phyloP scores from a whole-genome alignment of 441 rosid genomes.

The Lepidium campestre region DNA sequence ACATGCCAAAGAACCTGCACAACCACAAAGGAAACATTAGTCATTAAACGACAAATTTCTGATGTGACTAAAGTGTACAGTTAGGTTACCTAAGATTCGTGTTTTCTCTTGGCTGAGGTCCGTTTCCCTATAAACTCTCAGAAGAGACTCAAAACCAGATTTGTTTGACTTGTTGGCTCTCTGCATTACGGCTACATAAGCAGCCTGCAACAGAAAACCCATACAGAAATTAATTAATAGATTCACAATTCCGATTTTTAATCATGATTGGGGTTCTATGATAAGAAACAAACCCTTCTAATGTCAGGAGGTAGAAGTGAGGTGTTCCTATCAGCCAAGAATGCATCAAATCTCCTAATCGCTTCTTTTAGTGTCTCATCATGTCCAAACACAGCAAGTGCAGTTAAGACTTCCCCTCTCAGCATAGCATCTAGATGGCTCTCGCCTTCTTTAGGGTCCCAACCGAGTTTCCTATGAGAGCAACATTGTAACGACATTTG shows the following conservation, averaged over 20 bases:
- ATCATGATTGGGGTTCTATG: background rate
- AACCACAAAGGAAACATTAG: background rate
- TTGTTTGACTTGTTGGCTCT: slow-evolving; percentile 53
- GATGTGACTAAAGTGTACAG: background rate
- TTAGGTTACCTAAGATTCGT: slow-evolving; percentile 63
- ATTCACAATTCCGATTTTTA: background rate
- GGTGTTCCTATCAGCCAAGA: slow-evolving; percentile 71
- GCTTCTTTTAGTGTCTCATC: slow-evolving; percentile 69
- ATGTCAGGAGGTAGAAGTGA: slow-evolving; percentile 83
- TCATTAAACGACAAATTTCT: background rate
- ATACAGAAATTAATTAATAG: slow-evolving; percentile 13
- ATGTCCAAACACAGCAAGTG: slow-evolving; percentile 69
- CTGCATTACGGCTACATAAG: slow-evolving; percentile 86
- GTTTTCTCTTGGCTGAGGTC: slow-evolving; percentile 94
- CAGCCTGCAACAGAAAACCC: slow-evolving; percentile 53
- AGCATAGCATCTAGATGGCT: slow-evolving; percentile 88
- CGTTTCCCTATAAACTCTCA: slow-evolving; percentile 81
- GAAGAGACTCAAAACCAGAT: slow-evolving; percentile 70
- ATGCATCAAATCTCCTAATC: slow-evolving; percentile 62
- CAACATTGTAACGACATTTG: background rate
- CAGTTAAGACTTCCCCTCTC: slow-evolving; percentile 85
- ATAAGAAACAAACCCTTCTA: slow-evolving; percentile 53
- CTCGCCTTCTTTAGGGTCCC: slow-evolving; percentile 91
- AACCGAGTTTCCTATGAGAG: slow-evolving; percentile 65
- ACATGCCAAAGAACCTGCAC: slow-evolving; percentile 67